Conservation (phyloP, 2,329 filamentous ascomycete genomes). For the Elsinoe arachidis region DNA sequence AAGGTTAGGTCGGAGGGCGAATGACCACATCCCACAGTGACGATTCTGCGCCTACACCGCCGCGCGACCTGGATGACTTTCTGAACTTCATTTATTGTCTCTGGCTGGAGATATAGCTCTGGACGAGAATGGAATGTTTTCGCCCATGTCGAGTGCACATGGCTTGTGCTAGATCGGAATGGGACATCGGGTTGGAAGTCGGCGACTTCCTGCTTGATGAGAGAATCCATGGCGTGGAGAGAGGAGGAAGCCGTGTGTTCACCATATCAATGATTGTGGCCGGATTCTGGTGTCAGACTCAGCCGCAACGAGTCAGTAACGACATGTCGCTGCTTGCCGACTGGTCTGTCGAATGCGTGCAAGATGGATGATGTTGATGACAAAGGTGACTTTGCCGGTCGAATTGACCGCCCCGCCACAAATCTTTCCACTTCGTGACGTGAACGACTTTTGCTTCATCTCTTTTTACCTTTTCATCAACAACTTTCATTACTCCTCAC, state of each 20-base stretch:
- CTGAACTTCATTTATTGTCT: conserved; percentile 70
- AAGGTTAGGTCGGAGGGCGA: conserved; percentile 88
- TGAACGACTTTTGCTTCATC: background rate
- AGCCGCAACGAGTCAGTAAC: conserved; percentile 3
- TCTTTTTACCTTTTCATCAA: background rate
- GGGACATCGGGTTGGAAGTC: conserved; percentile 55
- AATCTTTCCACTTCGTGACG: background rate
- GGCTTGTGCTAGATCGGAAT: conserved; percentile 64
- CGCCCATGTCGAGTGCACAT: conserved; percentile 89
- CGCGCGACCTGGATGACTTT: conserved; percentile 75
- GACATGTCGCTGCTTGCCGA: background rate
- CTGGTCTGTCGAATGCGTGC: background rate
- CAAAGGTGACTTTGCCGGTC: conserved; percentile 1
- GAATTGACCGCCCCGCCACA: background rate
- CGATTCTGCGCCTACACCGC: conserved; percentile 69
- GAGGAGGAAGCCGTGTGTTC: background rate
- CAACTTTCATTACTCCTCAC: background rate
- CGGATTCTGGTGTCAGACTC: background rate
- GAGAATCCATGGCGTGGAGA: conserved; percentile 6
- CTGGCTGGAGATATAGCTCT: conserved; percentile 83
- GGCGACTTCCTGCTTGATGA: conserved; percentile 18
- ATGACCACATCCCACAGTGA: conserved; percentile 83
- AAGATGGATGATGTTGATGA: background rate
- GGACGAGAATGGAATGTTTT: conserved; percentile 82
- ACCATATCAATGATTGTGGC: background rate